These are phyloP conservation scores for Magnolia kwangsiensis DNA, from an alignment of 164 flowering plant species.

Conservation along the genomic window DNA sequence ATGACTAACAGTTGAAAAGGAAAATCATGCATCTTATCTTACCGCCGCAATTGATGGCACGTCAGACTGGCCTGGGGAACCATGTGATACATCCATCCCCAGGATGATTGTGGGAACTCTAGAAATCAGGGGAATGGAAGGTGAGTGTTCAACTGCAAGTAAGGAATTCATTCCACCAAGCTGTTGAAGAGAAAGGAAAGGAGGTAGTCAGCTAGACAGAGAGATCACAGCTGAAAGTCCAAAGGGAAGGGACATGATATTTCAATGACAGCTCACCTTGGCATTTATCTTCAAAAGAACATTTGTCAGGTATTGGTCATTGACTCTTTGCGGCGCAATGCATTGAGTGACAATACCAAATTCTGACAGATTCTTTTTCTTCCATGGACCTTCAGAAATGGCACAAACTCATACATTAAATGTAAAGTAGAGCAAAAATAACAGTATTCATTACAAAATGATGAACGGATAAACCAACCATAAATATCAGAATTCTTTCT, in stretches of 20 bases:
- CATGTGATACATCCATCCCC: slow-evolving; percentile 99
- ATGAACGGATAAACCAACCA: slow-evolving; percentile 29
- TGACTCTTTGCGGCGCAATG: slow-evolving; percentile 59
- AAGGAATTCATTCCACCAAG: slow-evolving; percentile 84
- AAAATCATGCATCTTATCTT: slow-evolving; percentile 19
- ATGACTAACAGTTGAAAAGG: neutral
- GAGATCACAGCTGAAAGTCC: neutral
- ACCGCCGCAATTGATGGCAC: slow-evolving; percentile 95
- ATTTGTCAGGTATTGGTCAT: slow-evolving; percentile 56
- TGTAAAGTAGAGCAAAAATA: neutral
- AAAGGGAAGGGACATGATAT: slow-evolving; percentile 11
- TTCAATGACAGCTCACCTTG: slow-evolving; percentile 48
- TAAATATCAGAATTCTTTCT: slow-evolving; percentile 61
- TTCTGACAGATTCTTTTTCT: slow-evolving; percentile 42
- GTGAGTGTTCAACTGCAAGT: slow-evolving; percentile 48
- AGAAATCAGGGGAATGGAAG: slow-evolving; percentile 54
- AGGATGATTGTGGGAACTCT: slow-evolving; percentile 68
- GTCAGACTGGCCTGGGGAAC: slow-evolving; percentile 88
- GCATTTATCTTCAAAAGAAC: slow-evolving; percentile 46
- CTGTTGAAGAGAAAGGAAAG: slow-evolving; percentile 30
- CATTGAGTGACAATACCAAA: slow-evolving; percentile 87
- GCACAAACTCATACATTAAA: neutral
- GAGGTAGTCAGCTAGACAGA: neutral
- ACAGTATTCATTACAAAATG: neutral
- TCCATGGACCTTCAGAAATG: slow-evolving; percentile 30